Base-by-base conservation (phyloP, 768 basidiomycete species). In the Trametes punicea region DNA sequence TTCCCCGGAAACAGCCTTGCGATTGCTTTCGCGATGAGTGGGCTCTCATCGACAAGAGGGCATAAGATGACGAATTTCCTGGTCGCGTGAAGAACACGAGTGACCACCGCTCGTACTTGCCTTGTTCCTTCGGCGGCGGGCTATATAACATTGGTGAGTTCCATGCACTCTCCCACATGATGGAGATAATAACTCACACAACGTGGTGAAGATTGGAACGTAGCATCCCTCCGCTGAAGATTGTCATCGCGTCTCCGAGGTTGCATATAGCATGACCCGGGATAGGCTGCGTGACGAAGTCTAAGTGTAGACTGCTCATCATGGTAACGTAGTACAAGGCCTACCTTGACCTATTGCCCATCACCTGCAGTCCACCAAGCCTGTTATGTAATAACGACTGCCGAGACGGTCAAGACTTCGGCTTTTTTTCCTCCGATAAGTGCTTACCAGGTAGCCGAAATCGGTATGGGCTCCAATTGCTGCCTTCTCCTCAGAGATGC, bases 21-120 rank as follows among this genome's bases (percentile, higher is more conserved):
- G 31, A 72, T 70, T 10, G 76, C 72, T 0, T 75, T 70, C 0
- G 81, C 77, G 25, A 87, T 78, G 1, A 77, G 46, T 0, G 72
- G 56, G 56, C 84, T 86, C 9, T 79, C 71, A 20, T 82, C 75
- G 0, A 71, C 67, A 2, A 86, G 71, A 3, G 85, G 78, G 6
- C 74, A 75, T 8, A 88, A 78, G 2, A 75, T 57, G 26, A 77
- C 71, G 73, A 71, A 64, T 85, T 77, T n/a, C 77, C 79, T 0
- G 85, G 85, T 11, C 88, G 77, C 0, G 78, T 82, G 69, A 89
- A 87, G 69, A 79, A 88, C 0, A 85, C 86, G 7, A 87, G 69
- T 3, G 87, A 88, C 80, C 82, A 87, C n/a, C 87, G 77, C 21
- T 79, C 79, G 21, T 74, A 65, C 5, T 71, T 64, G 0, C 72